These are phyloP conservation scores for Lenwebbia sp. DNA, from an alignment of 345 rosid genomes.

Conservation along the genomic window DNA sequence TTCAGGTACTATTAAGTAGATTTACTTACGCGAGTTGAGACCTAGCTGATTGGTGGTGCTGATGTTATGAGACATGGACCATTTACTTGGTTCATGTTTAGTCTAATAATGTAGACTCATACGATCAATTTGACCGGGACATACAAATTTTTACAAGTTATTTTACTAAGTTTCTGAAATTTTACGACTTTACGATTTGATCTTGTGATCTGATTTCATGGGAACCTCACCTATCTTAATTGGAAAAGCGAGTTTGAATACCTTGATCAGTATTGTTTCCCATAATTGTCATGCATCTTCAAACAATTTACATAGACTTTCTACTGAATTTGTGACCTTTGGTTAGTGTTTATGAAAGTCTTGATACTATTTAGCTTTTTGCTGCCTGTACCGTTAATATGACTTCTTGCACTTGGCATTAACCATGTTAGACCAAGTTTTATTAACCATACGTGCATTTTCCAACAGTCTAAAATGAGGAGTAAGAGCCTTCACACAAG, in stretches of 20 bases:
- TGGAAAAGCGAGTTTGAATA: not conserved
- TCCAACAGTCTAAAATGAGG: not conserved
- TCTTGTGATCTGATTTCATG: not conserved
- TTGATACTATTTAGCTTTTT: not conserved
- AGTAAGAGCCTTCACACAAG: not conserved
- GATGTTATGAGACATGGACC: not conserved
- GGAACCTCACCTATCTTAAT: not conserved
- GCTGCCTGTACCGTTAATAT: not conserved
- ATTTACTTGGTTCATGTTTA: not conserved
- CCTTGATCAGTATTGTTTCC: not conserved
- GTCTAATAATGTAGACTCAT: not conserved
- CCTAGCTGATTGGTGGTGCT: not conserved
- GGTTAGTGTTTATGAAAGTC: not conserved
- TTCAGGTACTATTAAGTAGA: not conserved
- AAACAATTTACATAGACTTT: not conserved
- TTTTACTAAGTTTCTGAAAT: not conserved
- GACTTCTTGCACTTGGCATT: not conserved
- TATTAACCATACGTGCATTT: not conserved
- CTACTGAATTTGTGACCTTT: not conserved
- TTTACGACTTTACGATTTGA: not conserved
- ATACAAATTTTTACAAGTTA: not conserved
- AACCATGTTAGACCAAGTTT: not conserved
- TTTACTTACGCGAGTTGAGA: not conserved
- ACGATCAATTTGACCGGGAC: not conserved
- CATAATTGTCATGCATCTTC: not conserved